Evolutionary conservation across 83 land plant genomes (phyloP).

Genomic region (Picea abies): DNA sequence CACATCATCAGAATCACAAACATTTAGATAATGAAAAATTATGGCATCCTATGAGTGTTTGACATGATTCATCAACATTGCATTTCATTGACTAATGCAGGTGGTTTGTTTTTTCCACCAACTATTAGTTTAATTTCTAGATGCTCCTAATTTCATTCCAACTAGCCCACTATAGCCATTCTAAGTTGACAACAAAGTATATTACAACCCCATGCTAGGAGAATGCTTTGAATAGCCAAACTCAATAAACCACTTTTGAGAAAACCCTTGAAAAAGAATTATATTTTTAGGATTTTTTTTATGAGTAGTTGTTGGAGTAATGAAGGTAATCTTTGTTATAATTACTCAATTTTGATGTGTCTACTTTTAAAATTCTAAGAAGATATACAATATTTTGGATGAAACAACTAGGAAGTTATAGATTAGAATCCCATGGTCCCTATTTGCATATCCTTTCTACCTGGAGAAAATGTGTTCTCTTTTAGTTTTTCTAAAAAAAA

Average conservation of each 20-base stretch:
- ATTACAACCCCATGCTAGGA: not conserved
- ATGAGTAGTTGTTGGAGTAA: too few species aligned
- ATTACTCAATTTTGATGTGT: not conserved
- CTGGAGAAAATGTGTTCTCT: conserved; percentile 37
- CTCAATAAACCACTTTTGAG: not conserved
- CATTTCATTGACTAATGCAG: not conserved
- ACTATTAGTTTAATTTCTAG: not conserved
- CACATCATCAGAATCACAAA: conserved; percentile 97
- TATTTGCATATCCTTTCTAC: conserved; percentile 85
- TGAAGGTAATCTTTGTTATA: not conserved
- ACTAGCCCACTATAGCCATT: not conserved
- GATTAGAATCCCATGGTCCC: conserved; percentile 54
- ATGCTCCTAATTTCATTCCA: not conserved
- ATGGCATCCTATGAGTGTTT: conserved; percentile 79
- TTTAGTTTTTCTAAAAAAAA: not conserved
- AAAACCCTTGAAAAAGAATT: not conserved
- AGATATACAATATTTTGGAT: conserved; percentile 42
- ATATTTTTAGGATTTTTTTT: not conserved
- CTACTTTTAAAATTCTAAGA: conserved; percentile 42
- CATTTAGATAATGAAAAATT: conserved; percentile 94
- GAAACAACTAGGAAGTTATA: conserved; percentile 30
- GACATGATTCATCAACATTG: not conserved
- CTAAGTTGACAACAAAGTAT: not conserved
- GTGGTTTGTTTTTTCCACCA: not conserved
- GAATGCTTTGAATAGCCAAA: not conserved